Conservation (phyloP, 345 rosid species). For the Populus euphratica region DNA sequence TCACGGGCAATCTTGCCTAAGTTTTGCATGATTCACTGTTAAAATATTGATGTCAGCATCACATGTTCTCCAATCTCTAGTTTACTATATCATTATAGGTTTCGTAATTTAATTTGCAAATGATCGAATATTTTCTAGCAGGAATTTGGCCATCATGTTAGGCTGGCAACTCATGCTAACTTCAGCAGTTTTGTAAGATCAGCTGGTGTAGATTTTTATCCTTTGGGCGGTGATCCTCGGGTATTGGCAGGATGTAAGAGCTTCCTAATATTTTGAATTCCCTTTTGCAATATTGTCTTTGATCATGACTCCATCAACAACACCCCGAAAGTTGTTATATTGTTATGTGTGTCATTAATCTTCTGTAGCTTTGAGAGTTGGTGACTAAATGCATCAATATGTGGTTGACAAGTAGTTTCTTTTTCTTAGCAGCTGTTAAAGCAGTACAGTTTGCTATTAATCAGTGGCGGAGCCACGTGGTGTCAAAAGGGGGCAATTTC, state of each 20-base stretch:
- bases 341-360: no score
- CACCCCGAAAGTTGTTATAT: no score
- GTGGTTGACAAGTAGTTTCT: no score
- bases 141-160: conserved; percentile 94
- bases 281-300: background rate
- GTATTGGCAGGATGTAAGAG: conserved; percentile 92
- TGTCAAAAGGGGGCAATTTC: no score
- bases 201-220: conserved; percentile 85
- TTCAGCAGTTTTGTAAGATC: conserved; percentile 72
- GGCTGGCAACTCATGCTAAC: conserved; percentile 94
- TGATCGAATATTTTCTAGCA: conserved; percentile 30
- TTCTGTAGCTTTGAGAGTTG: no score
- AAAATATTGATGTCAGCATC: background rate
- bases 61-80: background rate
- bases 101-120: background rate
- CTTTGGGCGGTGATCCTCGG: conserved; percentile 95
- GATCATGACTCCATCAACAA: no score
- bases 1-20: background rate
- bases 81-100: background rate
- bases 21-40: background rate
- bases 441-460: background rate
- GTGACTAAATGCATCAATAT: no score
- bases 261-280: conserved; percentile 19
- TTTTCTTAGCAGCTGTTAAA: background rate
- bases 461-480: no score